Conservation (phyloP, 2,329 filamentous ascomycete species). For the Aspergillus quadrilineatus region DNA sequence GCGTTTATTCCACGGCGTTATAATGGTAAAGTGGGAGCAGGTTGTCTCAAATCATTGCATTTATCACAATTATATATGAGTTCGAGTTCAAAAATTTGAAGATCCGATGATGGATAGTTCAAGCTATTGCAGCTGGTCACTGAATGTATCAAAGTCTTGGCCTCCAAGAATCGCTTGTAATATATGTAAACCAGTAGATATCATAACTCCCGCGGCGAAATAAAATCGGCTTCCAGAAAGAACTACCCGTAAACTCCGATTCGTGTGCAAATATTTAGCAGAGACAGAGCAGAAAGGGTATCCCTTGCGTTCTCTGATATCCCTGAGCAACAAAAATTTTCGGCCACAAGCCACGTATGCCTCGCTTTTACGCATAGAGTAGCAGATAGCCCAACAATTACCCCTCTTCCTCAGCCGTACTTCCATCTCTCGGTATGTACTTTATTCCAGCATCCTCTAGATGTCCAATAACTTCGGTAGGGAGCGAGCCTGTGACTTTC, state of each 20-base stretch:
- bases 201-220: neutral
- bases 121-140: neutral
- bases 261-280: slow-evolving; percentile 3
- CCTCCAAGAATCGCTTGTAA: neutral
- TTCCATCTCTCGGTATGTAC: slow-evolving; percentile 59
- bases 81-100: neutral
- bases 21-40: slow-evolving; percentile 6
- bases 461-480: slow-evolving; percentile 56
- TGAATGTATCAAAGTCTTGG: neutral
- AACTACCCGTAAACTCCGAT: slow-evolving; percentile 10
- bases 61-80: slow-evolving; percentile 5
- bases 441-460: slow-evolving; percentile 61
- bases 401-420: slow-evolving; percentile 45
- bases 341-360: neutral
- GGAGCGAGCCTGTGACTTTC: slow-evolving; percentile 81
- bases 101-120: neutral
- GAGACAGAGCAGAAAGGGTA: slow-evolving; percentile 8
- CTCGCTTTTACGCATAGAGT: neutral
- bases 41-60: neutral
- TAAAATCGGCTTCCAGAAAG: neutral
- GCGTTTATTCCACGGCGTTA: slow-evolving; percentile 8
- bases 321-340: neutral
- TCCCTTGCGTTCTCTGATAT: slow-evolving; percentile 6
- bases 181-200: neutral
- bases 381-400: slow-evolving; percentile 19